Evolutionary conservation across 1,284 basidiomycete genomes (phyloP).

Genomic region (Coniferiporia sulphurascens): DNA sequence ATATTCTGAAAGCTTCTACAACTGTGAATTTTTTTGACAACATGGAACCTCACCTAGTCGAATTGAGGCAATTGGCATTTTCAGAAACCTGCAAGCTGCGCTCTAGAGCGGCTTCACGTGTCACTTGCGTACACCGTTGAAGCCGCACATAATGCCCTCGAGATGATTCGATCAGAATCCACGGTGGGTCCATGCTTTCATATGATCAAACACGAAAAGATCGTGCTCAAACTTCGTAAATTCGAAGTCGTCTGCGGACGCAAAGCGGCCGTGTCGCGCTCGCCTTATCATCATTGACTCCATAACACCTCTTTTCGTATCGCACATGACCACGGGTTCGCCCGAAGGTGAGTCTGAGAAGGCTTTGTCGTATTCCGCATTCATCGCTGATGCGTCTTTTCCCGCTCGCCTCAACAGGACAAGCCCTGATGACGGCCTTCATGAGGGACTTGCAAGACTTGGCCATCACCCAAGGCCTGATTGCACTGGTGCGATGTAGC

Average conservation of each 20-base stretch:
- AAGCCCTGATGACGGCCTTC: constrained; percentile 67
- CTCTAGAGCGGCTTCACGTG: constrained; percentile 41
- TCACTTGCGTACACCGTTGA: constrained; percentile 56
- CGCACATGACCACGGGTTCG: constrained; percentile 57
- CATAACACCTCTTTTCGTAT: constrained; percentile 61
- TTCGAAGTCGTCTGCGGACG: constrained; percentile 12
- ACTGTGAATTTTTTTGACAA: constrained; percentile 15
- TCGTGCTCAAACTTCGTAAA: background rate
- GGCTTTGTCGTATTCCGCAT: background rate
- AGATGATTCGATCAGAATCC: constrained; percentile 32
- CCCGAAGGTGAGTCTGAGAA: constrained; percentile 44
- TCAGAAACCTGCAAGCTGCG: constrained; percentile 26
- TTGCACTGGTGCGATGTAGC: constrained; percentile 45
- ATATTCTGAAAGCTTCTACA: constrained; percentile 7
- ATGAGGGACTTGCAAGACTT: constrained; percentile 59
- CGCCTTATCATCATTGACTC: constrained; percentile 60
- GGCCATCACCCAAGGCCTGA: constrained; percentile 39
- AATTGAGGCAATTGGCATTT: background rate
- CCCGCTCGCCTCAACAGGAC: constrained; percentile 34
- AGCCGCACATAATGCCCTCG: constrained; percentile 44
- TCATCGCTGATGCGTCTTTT: background rate
- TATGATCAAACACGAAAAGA: background rate
- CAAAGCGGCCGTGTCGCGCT: constrained; percentile 20
- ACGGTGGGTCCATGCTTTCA: constrained; percentile 26
- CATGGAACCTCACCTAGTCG: too few species aligned